A percentile compares a stretch with the other conserved stretches of the same genome.
Evolutionary conservation across 2,329 filamentous ascomycete genomes (phyloP).

Genomic region (Colletotrichum eleusines): DNA sequence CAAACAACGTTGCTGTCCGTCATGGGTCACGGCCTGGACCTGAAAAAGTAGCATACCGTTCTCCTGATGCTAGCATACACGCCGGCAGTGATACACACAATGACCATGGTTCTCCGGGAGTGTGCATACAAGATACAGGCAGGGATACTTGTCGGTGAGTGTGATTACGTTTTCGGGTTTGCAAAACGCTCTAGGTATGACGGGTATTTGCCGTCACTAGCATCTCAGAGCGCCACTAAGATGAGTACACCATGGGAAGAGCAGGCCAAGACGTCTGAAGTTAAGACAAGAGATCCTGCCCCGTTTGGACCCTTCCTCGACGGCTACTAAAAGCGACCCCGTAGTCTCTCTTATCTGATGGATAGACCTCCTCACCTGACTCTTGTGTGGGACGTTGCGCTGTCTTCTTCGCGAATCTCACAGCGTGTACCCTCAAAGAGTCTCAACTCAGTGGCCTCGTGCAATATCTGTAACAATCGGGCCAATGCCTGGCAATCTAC

Average conservation of each 20-base stretch:
- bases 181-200: background rate
- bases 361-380: background rate
- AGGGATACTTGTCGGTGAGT: too few relatives aligned
- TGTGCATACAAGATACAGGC: background rate
- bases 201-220: background rate
- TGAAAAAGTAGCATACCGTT: background rate
- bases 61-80: background rate
- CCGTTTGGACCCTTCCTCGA: background rate
- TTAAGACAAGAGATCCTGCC: conserved; percentile 7
- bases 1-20: conserved; percentile 14
- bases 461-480: background rate
- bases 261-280: background rate
- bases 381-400: background rate
- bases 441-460: background rate
- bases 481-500: background rate
- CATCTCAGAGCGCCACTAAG: background rate
- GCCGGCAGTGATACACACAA: background rate
- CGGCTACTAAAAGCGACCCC: background rate
- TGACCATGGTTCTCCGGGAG: background rate
- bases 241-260: background rate
- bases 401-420: background rate
- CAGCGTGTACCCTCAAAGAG: background rate
- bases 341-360: too few relatives aligned
- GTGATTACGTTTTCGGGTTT: background rate
- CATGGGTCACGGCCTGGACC: background rate